These are phyloP conservation scores for Talaromyces islandicus DNA, from an alignment of 2,329 filamentous ascomycete genomes.

Conservation along the genomic window DNA sequence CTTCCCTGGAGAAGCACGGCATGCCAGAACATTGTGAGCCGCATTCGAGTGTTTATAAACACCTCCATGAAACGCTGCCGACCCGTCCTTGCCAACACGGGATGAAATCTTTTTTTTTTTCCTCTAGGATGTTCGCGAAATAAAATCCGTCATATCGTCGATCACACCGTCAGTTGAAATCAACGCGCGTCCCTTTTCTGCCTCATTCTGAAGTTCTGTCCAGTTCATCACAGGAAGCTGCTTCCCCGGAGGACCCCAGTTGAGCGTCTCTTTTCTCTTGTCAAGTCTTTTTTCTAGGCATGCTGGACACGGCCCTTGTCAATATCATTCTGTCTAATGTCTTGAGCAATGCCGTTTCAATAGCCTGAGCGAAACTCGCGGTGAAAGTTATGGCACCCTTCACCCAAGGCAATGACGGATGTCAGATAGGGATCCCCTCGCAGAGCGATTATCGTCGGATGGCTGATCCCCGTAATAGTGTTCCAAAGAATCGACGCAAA, in stretches of 20 bases:
- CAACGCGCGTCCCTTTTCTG: conserved; percentile 41
- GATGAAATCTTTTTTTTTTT: conserved; percentile 68
- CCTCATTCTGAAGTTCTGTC: conserved; percentile 74
- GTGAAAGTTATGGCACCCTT: conserved; percentile 93
- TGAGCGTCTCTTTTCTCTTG: conserved; percentile 71
- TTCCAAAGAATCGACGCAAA: conserved; percentile 88
- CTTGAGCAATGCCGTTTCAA: conserved; percentile 84
- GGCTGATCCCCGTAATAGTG: conserved; percentile 86
- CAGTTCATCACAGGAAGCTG: conserved; percentile 78
- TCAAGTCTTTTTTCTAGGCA: conserved; percentile 87
- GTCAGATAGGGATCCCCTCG: conserved; percentile 80
- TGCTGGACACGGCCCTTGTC: conserved; percentile 86
- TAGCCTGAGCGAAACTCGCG: conserved; percentile 91
- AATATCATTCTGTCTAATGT: conserved; percentile 84
- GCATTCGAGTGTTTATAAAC: conserved; percentile 85
- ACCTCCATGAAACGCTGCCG: conserved; percentile 84
- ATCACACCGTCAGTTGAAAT: neutral
- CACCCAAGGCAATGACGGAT: conserved; percentile 74
- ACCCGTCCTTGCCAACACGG: conserved; percentile 79
- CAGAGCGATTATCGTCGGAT: conserved; percentile 69
- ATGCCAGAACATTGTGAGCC: conserved; percentile 64
- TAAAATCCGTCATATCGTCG: conserved; percentile 54
- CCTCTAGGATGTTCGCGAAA: conserved; percentile 83
- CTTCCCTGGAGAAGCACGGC: conserved; percentile 50
- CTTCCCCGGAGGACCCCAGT: conserved; percentile 81